phyloP scores from a whole-genome alignment of 129 eudicot genomes.

The Flaveria robusta region DNA sequence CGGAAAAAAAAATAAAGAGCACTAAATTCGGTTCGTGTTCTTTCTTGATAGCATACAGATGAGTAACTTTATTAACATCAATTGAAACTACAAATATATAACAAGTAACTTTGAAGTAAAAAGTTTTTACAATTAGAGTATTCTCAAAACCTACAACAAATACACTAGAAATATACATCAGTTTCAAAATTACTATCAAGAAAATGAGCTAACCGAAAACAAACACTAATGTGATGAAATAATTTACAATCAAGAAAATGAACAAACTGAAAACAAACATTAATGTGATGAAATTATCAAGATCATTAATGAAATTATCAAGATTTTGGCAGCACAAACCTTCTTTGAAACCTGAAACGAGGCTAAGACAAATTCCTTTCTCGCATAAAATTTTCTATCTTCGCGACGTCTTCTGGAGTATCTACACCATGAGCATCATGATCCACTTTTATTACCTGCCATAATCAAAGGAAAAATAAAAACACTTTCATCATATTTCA shows the following conservation, averaged over 20 bases:
- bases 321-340: constrained; percentile 17
- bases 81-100: too few relatives aligned
- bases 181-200: constrained; percentile 8
- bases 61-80: too few relatives aligned
- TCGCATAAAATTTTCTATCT: constrained; percentile 72
- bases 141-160: constrained; percentile 20
- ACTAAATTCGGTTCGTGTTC: too few relatives aligned
- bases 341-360: neutral
- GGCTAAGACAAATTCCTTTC: constrained; percentile 75
- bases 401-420: constrained; percentile 89
- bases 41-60: too few relatives aligned
- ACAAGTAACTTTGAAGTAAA: neutral
- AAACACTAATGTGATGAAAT: constrained; percentile 10
- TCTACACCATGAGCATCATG: constrained; percentile 97
- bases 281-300: constrained; percentile 19
- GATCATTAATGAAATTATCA: constrained; percentile 22
- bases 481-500: neutral
- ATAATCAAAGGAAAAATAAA: neutral
- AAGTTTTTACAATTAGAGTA: neutral
- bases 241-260: neutral
- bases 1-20: too few relatives aligned
- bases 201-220: constrained; percentile 9
- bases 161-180: constrained; percentile 20
- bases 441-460: constrained; percentile 89
- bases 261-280: constrained; percentile 6